phyloP scores from a whole-genome alignment of 768 basidiomycete genomes.

The Cystoderma amianthinum region DNA sequence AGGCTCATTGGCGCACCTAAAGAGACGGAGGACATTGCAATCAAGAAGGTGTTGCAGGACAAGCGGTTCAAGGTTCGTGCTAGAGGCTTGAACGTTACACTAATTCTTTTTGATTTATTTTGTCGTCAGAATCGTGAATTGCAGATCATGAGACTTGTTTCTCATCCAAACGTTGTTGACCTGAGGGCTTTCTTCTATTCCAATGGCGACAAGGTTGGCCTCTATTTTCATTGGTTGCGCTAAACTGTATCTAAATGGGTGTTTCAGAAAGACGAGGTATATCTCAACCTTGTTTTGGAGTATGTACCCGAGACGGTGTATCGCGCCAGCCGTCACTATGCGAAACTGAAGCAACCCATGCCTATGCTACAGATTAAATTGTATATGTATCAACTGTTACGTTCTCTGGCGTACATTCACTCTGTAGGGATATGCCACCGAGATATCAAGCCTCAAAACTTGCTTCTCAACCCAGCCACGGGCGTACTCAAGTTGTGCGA shows the following conservation, averaged over 20 bases:
- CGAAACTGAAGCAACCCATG: conserved; percentile 99
- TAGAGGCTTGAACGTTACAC: background rate
- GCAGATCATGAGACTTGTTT: conserved; percentile 96
- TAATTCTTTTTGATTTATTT: conserved; percentile 2
- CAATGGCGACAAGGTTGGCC: conserved; percentile 93
- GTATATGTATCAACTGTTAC: conserved; percentile 99
- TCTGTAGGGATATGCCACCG: conserved; percentile 99
- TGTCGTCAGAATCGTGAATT: conserved; percentile 87
- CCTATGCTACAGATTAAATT: conserved; percentile 99
- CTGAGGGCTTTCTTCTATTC: conserved; percentile 98
- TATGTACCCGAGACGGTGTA: conserved; percentile 99
- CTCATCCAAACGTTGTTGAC: conserved; percentile 97
- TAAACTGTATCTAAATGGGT: background rate
- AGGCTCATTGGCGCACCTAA: conserved; percentile 66
- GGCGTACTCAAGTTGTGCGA: conserved; percentile 98
- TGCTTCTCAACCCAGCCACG: conserved; percentile 93
- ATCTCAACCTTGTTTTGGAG: conserved; percentile 98
- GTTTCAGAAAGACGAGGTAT: conserved; percentile 95
- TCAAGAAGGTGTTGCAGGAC: conserved; percentile 99
- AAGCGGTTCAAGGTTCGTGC: conserved; percentile 96
- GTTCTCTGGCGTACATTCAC: conserved; percentile 98
- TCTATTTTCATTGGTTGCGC: conserved; percentile 3
- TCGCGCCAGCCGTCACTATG: conserved; percentile 96
- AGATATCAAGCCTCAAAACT: conserved; percentile 99
- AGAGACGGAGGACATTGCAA: conserved; percentile 85